Evolutionary conservation across 495 filamentous ascomycete species (phyloP), one percentile per base, ranked within the genome.

Genomic region (Daldinia bambusicola): DNA sequence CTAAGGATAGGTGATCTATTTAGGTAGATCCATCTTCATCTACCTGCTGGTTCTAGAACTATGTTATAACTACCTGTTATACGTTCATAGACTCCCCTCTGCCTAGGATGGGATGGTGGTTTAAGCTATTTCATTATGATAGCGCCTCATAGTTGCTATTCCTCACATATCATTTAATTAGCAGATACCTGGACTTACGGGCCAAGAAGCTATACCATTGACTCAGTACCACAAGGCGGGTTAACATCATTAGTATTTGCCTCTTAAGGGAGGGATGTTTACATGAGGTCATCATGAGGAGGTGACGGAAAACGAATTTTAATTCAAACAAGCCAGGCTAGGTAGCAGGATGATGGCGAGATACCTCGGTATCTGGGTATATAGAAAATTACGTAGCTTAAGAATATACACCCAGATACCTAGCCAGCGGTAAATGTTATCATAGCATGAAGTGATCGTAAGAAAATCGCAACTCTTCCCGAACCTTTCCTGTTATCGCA

Each of bases 1-100:
- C 61, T 2, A 77, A 53, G 20, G 34, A 62, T 50, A 61, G 70
- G 67, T 69, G 65, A 64, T 66, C 7, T 48, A 55, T 40, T 40
- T 26, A 18, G 30, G 20, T 20, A 61, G 13, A 2, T 10, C 2
- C 64, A 16, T 9, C 34, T 43, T 20, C 40, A n/a, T 38, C 56
- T 43, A 34, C 10, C 37, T 37, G 50, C 18, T 26, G 18, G 53
- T 38, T 31, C 31, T 51, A 37, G 58, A 60, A n/a, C 6, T 60
- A n/a, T 10, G 9, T 36, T 26, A 26, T 26, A 26, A 26, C 26
- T 26, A 26, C 26, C 3, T 26, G 26, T 26, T 12, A 32, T 53
- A 53, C 22, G 20, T 14, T 32, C 26, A 6, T 4, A 32, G 50
- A 53, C 16, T 53, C 30, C 6, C 26, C 50, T 57, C 36, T 57